Base-by-base conservation (phyloP, 1,284 basidiomycete genomes). In the Somion occarium region DNA sequence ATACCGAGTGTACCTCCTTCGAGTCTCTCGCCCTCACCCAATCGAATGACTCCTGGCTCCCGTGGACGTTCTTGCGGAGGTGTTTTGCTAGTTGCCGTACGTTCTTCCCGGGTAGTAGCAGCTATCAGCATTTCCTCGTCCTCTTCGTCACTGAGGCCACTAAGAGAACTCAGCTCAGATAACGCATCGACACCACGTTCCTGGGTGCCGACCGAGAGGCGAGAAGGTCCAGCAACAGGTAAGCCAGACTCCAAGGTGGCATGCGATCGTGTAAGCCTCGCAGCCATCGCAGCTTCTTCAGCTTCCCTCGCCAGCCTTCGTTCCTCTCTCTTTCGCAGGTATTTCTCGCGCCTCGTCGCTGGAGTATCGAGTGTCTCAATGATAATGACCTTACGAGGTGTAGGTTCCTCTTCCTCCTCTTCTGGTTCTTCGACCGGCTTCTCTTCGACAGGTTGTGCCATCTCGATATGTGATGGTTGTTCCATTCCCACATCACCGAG, bases 351-450 rank as follows among this genome's bases (percentile, higher is more conserved):
- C 3, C 85, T 78, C 30, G 74, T 83, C 3, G 75, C 75, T 30
- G 85, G 85, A 1, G 85, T 83, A 58, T 88, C 86, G 19, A 88
- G 69, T 49, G 81, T 78, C 60, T 88, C 85, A 51, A 88, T 76
- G 52, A 84, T 75, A 47, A 83, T 72, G 50, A 67, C 71, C 19
- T 75, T 76, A 49, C 67, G 68, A 7, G 30, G 30, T 7, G 19
- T 5, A 23, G 67, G 58, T 43, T 46, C 54, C 30, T 53, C 45
- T 38, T 59, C 51, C 23, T 39, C 52, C n/a, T 51, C 20, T 26
- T 25, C 15, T 23, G 4, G 19, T 25, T 41, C 48, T 49, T 42
- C 48, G 30, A 22, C n/a, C 3, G 27, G 46, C 3, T 48, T 11
- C 4, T 48, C 46, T 18, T 20, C 46, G 19, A 27, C 15, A 11